phyloP scores from a whole-genome alignment of 352 stramenopile genomes.

The Phytophthora multivora region DNA sequence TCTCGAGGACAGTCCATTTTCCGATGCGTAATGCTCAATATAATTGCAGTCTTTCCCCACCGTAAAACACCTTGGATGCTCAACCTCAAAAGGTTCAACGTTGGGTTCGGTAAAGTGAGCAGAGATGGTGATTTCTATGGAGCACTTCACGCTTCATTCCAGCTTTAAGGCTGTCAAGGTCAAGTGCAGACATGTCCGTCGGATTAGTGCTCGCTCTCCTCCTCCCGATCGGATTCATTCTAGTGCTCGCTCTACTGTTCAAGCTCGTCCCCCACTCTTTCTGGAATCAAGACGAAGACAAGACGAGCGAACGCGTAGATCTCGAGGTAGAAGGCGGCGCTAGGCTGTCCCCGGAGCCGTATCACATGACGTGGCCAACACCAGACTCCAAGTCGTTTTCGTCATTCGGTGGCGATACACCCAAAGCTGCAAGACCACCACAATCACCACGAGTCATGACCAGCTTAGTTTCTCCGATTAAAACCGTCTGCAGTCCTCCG shows the following conservation, averaged over 20 bases:
- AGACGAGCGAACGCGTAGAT: constrained; percentile 20
- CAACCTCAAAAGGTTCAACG: neutral
- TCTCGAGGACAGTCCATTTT: constrained; percentile 5
- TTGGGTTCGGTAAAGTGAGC: neutral
- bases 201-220: constrained; percentile 18
- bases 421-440: constrained; percentile 13
- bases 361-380: constrained; percentile 36
- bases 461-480: constrained; percentile 32
- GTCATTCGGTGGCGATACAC: constrained; percentile 7
- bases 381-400: constrained; percentile 16
- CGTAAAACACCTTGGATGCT: neutral
- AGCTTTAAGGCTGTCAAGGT: constrained; percentile 9
- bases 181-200: constrained; percentile 17
- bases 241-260: constrained; percentile 40
- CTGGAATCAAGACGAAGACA: constrained; percentile 13
- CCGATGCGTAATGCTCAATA: constrained; percentile 7
- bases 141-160: constrained; percentile 17
- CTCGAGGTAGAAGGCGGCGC: constrained; percentile 20
- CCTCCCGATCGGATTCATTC: constrained; percentile 35
- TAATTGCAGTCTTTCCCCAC: neutral
- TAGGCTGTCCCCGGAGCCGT: constrained; percentile 23
- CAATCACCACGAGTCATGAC: constrained; percentile 33
- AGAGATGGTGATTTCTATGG: constrained; percentile 14
- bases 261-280: constrained; percentile 37
- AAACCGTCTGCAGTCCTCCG: constrained; percentile 31